Evolutionary conservation across 441 rosid species (phyloP), one percentile per base, ranked within the genome.

Genomic region (Adansonia rubrostipa): DNA sequence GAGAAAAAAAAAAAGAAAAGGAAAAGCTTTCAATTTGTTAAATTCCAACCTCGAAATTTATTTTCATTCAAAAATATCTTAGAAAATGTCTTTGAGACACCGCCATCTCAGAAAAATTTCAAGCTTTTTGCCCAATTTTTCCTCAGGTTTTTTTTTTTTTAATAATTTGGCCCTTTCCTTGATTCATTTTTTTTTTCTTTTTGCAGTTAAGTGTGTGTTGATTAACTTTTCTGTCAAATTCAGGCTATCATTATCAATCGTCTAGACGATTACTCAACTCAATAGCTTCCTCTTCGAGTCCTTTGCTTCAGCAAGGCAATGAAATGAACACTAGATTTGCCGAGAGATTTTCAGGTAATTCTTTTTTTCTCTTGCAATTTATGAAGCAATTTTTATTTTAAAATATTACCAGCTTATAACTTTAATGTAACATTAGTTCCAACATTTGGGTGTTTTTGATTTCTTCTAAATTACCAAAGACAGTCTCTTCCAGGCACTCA

Each of bases 401-500:
- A 40, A 19, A 9, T 54, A 75, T 45, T 1, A 15, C 13, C 10
- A 40, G 70, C 22, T 36, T 6, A 53, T 0, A 66, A 63, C 42
- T 71, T 75, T 72, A 44, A 0, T 54, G 69, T 28, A n/a, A 9
- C 57, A n/a, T 13, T 53, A 6, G 20, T 42, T 69, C 44, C 33
- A 15, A 56, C 1, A 68, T 61, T 45, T 57, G 50, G 50, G 24
- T 20, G 3, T 28, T 71, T 65, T 45, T 48, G 44, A 62, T 45
- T 80, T 28, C 66, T 82, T 77, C 81, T 86, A 85, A 94, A 80
- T 89, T 83, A 83, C 82, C 42, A 74, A 80, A 22, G 80, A 80
- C 89, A 83, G 88, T 86, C 78, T 82, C 79, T 85, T 88, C 80
- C 93, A 93, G 97, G 88, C 87, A 82, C 77, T 84, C 94, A 76